phyloP scores from a whole-genome alignment of 129 eudicot genomes.

The Sambucus nigra region DNA sequence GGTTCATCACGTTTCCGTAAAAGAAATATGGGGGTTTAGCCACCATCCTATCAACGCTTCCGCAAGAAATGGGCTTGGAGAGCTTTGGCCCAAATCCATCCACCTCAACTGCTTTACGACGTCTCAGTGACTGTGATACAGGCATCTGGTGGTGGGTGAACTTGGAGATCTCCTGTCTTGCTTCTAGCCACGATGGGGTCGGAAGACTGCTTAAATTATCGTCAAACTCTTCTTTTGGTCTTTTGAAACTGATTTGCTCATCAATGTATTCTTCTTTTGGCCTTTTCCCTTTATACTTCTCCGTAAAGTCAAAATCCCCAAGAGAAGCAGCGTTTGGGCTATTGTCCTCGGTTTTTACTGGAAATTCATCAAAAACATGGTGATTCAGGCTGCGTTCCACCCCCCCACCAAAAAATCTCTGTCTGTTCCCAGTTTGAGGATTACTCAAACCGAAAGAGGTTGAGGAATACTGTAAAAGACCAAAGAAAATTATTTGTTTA shows the following conservation, averaged over 20 bases:
- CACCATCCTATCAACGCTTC: conserved; percentile 43
- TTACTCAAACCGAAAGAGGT: conserved; percentile 13
- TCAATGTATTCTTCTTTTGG: conserved; percentile 53
- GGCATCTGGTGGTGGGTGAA: not conserved
- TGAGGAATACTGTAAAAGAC: conserved; percentile 37
- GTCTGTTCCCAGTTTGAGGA: conserved; percentile 10
- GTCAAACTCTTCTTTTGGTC: conserved; percentile 56
- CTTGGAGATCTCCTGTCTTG: conserved; percentile 25
- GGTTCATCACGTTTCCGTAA: conserved; percentile 59
- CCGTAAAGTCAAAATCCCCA: conserved; percentile 17
- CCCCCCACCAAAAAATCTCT: conserved; percentile 22
- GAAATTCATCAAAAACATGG: conserved; percentile 18
- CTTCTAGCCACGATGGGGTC: conserved; percentile 25
- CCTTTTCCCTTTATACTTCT: conserved; percentile 40
- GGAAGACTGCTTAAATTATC: conserved; percentile 16
- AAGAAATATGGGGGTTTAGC: conserved; percentile 76
- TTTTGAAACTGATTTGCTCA: conserved; percentile 30
- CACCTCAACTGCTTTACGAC: conserved; percentile 18
- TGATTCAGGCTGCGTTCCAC: conserved; percentile 19
- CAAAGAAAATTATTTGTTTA: conserved; percentile 2
- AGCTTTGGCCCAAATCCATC: conserved; percentile 26
- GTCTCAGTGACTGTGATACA: conserved; percentile 24
- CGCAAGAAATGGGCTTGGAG: conserved; percentile 42
- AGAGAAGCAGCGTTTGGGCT: conserved; percentile 17
- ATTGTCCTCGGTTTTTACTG: conserved; percentile 47